A percentile compares a stretch with the other conserved stretches of the same genome.
phyloP scores from a whole-genome alignment of 768 basidiomycete genomes.

The Russula dissimulans region DNA sequence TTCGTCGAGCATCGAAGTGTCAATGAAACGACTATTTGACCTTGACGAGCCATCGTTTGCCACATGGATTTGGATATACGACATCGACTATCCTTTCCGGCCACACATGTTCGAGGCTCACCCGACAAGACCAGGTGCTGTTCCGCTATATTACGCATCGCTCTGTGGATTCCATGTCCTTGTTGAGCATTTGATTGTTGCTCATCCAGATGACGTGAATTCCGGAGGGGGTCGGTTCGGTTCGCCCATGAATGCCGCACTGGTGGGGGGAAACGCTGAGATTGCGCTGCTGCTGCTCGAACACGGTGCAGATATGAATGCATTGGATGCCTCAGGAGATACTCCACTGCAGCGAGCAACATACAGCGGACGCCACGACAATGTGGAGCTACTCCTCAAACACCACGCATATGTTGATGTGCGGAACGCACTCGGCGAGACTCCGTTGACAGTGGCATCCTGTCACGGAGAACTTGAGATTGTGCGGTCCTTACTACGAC shows the following conservation, averaged over 20 bases:
- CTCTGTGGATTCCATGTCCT: not conserved
- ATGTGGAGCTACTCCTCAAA: not conserved
- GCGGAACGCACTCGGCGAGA: not conserved
- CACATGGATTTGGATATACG: not conserved
- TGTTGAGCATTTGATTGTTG: not conserved
- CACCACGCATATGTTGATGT: not conserved
- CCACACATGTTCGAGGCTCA: not conserved
- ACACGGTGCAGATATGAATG: not conserved
- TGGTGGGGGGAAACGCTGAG: not conserved
- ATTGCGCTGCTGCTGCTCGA: not conserved
- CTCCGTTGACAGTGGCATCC: not conserved
- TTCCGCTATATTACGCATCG: conserved; percentile 1
- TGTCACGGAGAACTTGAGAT: not conserved
- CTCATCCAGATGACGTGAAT: not conserved
- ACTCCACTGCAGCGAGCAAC: not conserved
- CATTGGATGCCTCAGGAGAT: too few species aligned
- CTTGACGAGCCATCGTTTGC: not conserved
- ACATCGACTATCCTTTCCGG: not conserved
- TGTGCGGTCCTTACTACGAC: not conserved
- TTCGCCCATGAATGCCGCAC: not conserved
- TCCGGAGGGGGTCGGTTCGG: not conserved
- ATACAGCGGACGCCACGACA: not conserved
- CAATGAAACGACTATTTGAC: not conserved
- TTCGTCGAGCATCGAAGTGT: not conserved
- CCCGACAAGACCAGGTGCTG: not conserved